Evolutionary conservation across 495 filamentous ascomycete species (phyloP).

Genomic region (Penicillium ochrochloron): DNA sequence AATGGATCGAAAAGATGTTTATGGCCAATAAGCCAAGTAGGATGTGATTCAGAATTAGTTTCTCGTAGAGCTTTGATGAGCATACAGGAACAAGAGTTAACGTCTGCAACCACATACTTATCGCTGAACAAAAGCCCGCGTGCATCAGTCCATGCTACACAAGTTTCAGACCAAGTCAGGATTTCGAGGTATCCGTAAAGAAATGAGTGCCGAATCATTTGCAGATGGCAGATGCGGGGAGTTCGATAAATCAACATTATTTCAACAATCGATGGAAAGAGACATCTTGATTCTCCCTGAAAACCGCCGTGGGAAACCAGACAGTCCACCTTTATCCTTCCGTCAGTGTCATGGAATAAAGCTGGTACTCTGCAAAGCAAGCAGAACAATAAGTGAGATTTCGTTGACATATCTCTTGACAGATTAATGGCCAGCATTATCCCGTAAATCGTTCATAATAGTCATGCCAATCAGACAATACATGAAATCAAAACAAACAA

Average conservation of each 20-base stretch:
- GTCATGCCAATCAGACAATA: constrained; percentile 1
- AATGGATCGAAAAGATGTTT: no score
- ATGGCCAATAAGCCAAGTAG: no score
- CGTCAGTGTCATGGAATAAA: background rate
- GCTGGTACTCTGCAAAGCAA: constrained; percentile 1
- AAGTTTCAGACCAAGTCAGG: no score
- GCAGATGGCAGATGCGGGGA: no score
- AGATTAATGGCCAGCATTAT: background rate
- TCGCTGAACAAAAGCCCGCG: no score
- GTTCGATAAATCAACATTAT: background rate
- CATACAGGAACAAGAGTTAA: no score
- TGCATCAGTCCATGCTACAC: no score
- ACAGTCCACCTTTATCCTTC: background rate
- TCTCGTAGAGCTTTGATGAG: no score
- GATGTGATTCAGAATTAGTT: no score
- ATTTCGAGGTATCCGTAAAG: no score
- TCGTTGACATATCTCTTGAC: constrained; percentile 4
- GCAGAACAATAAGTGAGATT: constrained; percentile 1
- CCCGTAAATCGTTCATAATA: constrained; percentile 1
- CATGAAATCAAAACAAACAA: background rate
- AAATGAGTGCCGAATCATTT: no score
- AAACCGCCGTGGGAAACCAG: background rate
- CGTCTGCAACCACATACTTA: no score
- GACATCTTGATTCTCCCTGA: background rate
- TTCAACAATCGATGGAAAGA: background rate